Conservation (phyloP, 2,329 filamentous ascomycete species). For the Alternaria viburni region DNA sequence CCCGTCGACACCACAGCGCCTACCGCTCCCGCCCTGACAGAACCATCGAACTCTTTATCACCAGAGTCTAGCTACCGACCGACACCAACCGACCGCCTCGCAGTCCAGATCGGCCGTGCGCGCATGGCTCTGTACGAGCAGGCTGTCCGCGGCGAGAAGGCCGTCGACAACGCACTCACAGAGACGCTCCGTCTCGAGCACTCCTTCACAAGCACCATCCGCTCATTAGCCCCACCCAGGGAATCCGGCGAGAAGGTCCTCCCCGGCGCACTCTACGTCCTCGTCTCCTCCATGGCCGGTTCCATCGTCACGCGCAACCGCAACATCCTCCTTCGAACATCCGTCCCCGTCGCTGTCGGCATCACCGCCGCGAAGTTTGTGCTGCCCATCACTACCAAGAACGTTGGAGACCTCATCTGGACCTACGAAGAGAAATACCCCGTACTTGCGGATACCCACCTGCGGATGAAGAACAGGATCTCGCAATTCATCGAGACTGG, state of each 20-base stretch:
- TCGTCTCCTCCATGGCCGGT: slow-evolving; percentile 93
- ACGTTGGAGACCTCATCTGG: slow-evolving; percentile 86
- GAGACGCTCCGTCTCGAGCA: slow-evolving; percentile 83
- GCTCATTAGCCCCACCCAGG: slow-evolving; percentile 83
- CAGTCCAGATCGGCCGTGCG: slow-evolving; percentile 77
- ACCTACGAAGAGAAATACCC: slow-evolving; percentile 91
- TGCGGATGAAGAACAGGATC: slow-evolving; percentile 72
- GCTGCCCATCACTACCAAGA: slow-evolving; percentile 87
- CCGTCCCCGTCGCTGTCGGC: slow-evolving; percentile 79
- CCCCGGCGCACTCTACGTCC: slow-evolving; percentile 88
- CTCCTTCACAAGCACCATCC: slow-evolving; percentile 86
- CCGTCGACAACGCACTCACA: slow-evolving; percentile 82
- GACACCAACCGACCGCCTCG: slow-evolving; percentile 88
- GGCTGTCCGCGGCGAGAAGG: slow-evolving; percentile 76
- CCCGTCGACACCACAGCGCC: slow-evolving; percentile 49
- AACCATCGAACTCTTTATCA: slow-evolving; percentile 39
- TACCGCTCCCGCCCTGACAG: slow-evolving; percentile 44
- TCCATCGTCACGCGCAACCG: slow-evolving; percentile 89
- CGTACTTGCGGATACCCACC: slow-evolving; percentile 79
- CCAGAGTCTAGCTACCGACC: slow-evolving; percentile 54
- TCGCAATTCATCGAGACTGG: slow-evolving; percentile 75
- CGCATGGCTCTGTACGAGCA: slow-evolving; percentile 82
- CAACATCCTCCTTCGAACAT: slow-evolving; percentile 78
- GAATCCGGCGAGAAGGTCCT: slow-evolving; percentile 88
- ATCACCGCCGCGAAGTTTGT: slow-evolving; percentile 83